Percentiles rank a stretch among this genome's conserved stretches.
Evolutionary conservation across 306 rosid species (phyloP).

Genomic region (Cucumis sativus): DNA sequence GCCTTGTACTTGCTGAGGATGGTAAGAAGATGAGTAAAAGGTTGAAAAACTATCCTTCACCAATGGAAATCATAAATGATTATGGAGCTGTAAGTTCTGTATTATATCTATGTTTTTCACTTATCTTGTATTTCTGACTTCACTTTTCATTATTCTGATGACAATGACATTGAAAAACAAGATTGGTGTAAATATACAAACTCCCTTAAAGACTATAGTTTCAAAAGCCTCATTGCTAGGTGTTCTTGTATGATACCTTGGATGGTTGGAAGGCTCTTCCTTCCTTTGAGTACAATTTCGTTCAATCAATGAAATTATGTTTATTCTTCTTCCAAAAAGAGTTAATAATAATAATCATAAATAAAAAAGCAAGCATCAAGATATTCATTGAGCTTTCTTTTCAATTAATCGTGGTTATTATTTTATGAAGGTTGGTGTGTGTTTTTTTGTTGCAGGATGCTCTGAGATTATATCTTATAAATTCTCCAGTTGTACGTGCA

Average conservation of each 20-base stretch:
- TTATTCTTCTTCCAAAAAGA: background rate
- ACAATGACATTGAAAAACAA: background rate
- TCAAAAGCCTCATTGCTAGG: background rate
- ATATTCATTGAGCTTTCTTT: background rate
- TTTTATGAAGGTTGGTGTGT: background rate
- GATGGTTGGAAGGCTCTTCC: background rate
- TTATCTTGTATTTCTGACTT: background rate
- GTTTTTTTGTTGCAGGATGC: constrained; percentile 56
- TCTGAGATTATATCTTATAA: constrained; percentile 71
- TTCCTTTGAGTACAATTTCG: background rate
- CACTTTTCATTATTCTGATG: background rate
- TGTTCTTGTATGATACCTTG: background rate
- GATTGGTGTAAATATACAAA: background rate
- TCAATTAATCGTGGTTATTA: background rate
- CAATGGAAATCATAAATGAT: constrained; percentile 71
- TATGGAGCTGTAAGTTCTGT: constrained; percentile 69
- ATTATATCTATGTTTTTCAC: background rate
- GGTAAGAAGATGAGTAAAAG: constrained; percentile 98
- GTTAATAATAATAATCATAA: background rate
- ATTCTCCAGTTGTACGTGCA: constrained; percentile 96
- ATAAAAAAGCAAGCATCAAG: background rate
- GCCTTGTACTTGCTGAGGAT: constrained; percentile 94
- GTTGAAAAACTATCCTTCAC: constrained; percentile 83
- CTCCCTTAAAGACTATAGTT: background rate
- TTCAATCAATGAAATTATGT: background rate